A percentile compares a stretch with the other conserved stretches of the same genome.
Evolutionary conservation across 1,284 basidiomycete species (phyloP).

Genomic region (Cutaneotrichosporon sp.): DNA sequence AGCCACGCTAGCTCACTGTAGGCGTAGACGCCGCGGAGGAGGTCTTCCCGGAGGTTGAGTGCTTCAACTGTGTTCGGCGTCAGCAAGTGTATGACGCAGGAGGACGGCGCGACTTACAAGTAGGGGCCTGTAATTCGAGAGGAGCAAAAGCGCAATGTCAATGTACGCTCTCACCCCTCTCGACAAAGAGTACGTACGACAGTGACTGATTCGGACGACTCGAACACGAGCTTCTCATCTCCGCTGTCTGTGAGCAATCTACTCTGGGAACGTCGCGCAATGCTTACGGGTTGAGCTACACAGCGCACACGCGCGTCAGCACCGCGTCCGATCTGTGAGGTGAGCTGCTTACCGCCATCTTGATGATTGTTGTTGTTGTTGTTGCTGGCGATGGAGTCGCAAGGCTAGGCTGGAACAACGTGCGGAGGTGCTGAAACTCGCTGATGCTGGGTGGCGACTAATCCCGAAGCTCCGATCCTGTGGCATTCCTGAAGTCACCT

Average conservation of each 20-base stretch:
- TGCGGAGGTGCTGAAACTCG: conserved; percentile 6
- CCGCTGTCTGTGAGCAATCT: conserved; percentile 33
- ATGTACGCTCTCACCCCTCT: conserved; percentile 52
- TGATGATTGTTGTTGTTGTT: conserved; percentile 27
- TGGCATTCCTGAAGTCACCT: conserved; percentile 15
- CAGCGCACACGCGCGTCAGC: conserved; percentile 28
- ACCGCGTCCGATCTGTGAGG: conserved; percentile 35
- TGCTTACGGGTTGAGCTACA: conserved; percentile 48
- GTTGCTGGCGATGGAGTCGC: neutral
- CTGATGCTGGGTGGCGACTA: conserved; percentile 24
- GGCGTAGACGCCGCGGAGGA: conserved; percentile 95
- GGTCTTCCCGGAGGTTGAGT: conserved; percentile 91
- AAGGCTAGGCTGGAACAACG: too few species aligned
- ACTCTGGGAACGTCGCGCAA: neutral
- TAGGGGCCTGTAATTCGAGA: conserved; percentile 54
- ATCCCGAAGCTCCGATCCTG: conserved; percentile 14
- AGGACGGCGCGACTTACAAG: conserved; percentile 43
- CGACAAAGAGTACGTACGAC: conserved; percentile 56
- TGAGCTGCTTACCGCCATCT: conserved; percentile 68
- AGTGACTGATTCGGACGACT: conserved; percentile 93
- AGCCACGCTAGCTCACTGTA: conserved; percentile 71
- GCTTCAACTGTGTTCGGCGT: conserved; percentile 74
- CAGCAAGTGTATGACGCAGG: conserved; percentile 41
- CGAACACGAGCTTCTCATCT: conserved; percentile 85
- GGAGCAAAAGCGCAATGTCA: conserved; percentile 49